phyloP scores from a whole-genome alignment of 225 moss, liverwort and hornwort genomes.

The Pseudoscleropodium purum region DNA sequence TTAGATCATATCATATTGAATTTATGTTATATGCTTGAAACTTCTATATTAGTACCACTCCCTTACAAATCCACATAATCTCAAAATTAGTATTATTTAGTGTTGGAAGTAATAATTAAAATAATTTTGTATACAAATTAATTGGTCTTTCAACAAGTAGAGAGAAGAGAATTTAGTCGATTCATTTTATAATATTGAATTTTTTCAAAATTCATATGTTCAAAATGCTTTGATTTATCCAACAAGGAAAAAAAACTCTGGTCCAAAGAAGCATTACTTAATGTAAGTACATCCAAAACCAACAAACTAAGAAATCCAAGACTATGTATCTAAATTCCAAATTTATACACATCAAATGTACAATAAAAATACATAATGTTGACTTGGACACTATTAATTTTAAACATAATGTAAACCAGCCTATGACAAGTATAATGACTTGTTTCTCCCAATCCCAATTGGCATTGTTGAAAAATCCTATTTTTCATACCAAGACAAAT shows the following conservation, averaged over 20 bases:
- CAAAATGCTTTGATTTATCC: neutral
- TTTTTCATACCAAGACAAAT: too few species aligned
- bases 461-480: too few species aligned
- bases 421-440: too few species aligned
- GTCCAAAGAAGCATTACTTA: neutral
- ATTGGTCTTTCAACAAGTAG: neutral
- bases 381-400: too few species aligned
- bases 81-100: neutral
- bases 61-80: neutral
- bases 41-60: accelerated
- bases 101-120: neutral
- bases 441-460: too few species aligned
- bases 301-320: too few species aligned
- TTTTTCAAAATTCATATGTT: neutral
- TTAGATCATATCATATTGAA: neutral
- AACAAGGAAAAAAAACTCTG: neutral
- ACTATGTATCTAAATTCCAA: too few species aligned
- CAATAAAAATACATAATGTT: too few species aligned
- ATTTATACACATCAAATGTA: too few species aligned
- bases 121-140: neutral
- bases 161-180: neutral
- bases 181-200: neutral
- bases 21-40: neutral
- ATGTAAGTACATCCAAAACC: too few species aligned
- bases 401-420: too few species aligned